Evolutionary conservation across 257 asterid species (phyloP).

Genomic region (Thymus mandschuricus): DNA sequence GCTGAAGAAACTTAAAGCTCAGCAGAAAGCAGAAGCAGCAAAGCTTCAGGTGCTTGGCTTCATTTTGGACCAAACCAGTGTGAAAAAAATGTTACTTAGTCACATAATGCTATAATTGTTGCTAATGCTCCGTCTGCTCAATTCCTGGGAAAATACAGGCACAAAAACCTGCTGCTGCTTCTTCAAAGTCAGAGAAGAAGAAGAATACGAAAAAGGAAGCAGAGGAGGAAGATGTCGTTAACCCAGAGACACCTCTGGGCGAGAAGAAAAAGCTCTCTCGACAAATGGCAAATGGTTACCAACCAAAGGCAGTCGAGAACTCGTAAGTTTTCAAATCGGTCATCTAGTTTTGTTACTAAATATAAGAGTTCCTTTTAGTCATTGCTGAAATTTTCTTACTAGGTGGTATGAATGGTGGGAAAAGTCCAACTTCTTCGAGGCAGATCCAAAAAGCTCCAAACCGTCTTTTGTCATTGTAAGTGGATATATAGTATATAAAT

Average conservation of each 20-base stretch:
- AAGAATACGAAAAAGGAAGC: constrained; percentile 71
- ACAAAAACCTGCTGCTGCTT: constrained; percentile 55
- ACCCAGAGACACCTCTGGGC: constrained; percentile 82
- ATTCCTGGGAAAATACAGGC: constrained; percentile 47
- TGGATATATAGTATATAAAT: too few relatives aligned
- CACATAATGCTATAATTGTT: not conserved
- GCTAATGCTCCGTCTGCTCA: constrained; percentile 1
- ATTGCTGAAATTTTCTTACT: constrained; percentile 21
- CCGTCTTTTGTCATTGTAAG: constrained; percentile 89
- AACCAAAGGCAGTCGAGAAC: constrained; percentile 80
- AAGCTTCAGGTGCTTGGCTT: constrained; percentile 55
- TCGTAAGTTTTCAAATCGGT: constrained; percentile 52
- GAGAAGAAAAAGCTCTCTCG: constrained; percentile 77
- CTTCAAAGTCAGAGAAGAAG: constrained; percentile 72
- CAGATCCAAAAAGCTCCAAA: constrained; percentile 81
- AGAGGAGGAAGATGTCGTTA: constrained; percentile 67
- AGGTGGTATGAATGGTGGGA: constrained; percentile 99
- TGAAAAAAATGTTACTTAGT: not conserved
- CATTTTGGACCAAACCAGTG: constrained; percentile 4
- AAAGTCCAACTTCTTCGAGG: constrained; percentile 78
- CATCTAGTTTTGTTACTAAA: constrained; percentile 1
- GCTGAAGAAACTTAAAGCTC: constrained; percentile 82
- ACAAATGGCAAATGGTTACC: constrained; percentile 84
- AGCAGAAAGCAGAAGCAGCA: constrained; percentile 85
- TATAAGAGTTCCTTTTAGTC: constrained; percentile 2